Base-by-base conservation (phyloP, 23 red algal species). In the Gracilariopsis chorda region DNA sequence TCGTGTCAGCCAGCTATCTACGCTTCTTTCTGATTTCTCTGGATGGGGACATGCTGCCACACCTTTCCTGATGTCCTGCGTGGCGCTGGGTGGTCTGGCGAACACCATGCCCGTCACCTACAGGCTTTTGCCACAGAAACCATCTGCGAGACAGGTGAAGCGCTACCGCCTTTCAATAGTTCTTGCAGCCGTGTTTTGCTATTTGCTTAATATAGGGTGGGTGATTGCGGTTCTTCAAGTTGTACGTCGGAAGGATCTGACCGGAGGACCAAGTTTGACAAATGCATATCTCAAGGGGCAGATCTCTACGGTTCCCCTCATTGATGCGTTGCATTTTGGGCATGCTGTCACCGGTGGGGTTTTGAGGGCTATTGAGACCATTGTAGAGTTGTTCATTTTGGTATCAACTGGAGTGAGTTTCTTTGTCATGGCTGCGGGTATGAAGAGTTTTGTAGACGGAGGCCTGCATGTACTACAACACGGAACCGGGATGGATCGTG, bases 71-170 rank as follows among this genome's bases (percentile, higher is more conserved):
- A 88, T 97, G 85, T 73, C 87, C 59, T 90, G 84, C 11, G 88
- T 97, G 8, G 90, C 95, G 25, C 82, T 97, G 8, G 95, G 95
- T 34, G 91, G 95, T 9, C 35, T 97, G 27, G 77, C 91, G 37
- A 97, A 91, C 78, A 88, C 92, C 44, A 67, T 92, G 51, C 95
- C 95, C 19, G 95, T 97, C n/a, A 93, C 89, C 36, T 97, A 78
- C 47, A 70, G 77, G 24, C 55, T 83, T 0, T 61, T 97, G 71
- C 90, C 90, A 43, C 42, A 36, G 12, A 46, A 80, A 24, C 80
- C 90, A 44, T 79, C 84, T 21, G 29, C 62, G 13, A 47, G 28
- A 25, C 84, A 88, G 59, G 40, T 88, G 6, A n/a, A 20, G 1
- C 62, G 84, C 29, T 93, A 90, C 46, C 90, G 95, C 19, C 28